phyloP scores from a whole-genome alignment of 108 stramenopile species.

The Conticribra weissflogii region DNA sequence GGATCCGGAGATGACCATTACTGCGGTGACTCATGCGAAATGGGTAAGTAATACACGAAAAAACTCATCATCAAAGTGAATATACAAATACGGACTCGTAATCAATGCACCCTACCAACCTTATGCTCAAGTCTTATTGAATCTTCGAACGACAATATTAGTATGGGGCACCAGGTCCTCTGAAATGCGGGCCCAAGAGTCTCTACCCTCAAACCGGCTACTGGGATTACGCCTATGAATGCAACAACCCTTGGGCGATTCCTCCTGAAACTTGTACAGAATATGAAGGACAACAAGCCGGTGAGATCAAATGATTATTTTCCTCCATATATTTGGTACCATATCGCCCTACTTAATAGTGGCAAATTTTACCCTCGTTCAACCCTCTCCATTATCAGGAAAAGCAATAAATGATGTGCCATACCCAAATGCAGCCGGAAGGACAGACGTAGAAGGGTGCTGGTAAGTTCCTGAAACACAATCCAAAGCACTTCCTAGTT shows the following conservation, averaged over 20 bases:
- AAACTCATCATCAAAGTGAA: no score
- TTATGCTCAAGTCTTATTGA: not conserved
- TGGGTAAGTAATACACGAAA: conserved; percentile 48
- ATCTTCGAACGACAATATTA: not conserved
- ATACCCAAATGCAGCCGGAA: conserved; percentile 37
- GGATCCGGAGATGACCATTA: conserved; percentile 50
- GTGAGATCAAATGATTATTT: not conserved
- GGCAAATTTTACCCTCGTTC: not conserved
- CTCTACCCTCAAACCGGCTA: conserved; percentile 43
- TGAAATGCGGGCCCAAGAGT: conserved; percentile 44
- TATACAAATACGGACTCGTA: not conserved
- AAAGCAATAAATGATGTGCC: conserved; percentile 40
- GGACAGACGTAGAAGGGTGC: conserved; percentile 60
- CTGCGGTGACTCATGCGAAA: conserved; percentile 57
- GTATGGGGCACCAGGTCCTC: conserved; percentile 49
- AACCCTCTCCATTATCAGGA: conserved; percentile 1
- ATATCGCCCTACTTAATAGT: no score
- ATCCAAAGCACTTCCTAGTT: not conserved
- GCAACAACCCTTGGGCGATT: conserved; percentile 47
- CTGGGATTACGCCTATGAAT: conserved; percentile 41
- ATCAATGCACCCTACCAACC: not conserved
- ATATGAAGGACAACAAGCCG: conserved; percentile 54
- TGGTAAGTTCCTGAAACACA: no score
- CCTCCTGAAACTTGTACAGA: conserved; percentile 49
- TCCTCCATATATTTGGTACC: not conserved